A percentile compares a stretch with the other conserved stretches of the same genome.
These are phyloP conservation scores for Sarocladium brachiariae DNA, from an alignment of 2,329 filamentous ascomycete species.

Conservation along the genomic window DNA sequence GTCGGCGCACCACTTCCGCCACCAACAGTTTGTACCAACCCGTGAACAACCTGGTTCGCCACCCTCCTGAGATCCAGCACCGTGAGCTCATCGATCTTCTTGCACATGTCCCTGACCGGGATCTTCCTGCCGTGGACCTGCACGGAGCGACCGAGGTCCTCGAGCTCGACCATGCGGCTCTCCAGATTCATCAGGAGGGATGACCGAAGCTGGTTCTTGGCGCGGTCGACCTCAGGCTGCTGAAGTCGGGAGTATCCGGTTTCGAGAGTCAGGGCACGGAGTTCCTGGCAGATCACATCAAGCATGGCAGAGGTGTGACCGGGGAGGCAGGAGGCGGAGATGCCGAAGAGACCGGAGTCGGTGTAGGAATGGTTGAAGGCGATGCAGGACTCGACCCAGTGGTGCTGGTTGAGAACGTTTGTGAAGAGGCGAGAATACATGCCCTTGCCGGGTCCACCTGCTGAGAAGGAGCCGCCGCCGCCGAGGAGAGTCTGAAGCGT, in stretches of 20 bases:
- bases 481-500: constrained; percentile 93
- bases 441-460: constrained; percentile 93
- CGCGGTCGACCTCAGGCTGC: constrained; percentile 73
- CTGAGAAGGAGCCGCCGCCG: constrained; percentile 92
- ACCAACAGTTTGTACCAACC: constrained; percentile 67
- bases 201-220: constrained; percentile 93
- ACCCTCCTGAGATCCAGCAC: constrained; percentile 76
- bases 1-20: constrained; percentile 81
- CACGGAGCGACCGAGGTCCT: constrained; percentile 89
- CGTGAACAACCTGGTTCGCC: constrained; percentile 70
- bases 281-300: constrained; percentile 89
- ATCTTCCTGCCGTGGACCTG: constrained; percentile 95
- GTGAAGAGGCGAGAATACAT: constrained; percentile 99
- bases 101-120: constrained; percentile 88
- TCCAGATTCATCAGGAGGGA: constrained; percentile 96
- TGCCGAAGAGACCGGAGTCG: constrained; percentile 91
- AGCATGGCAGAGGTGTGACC: constrained; percentile 76
- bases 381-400: constrained; percentile 93
- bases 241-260: constrained; percentile 67
- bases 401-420: constrained; percentile 94
- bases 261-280: constrained; percentile 70
- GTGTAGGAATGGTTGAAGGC: constrained; percentile 98
- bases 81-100: constrained; percentile 73
- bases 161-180: constrained; percentile 92
- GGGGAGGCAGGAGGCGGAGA: constrained; percentile 79